Conservation (phyloP, 306 rosid species). For the Crotalaria pallida region DNA sequence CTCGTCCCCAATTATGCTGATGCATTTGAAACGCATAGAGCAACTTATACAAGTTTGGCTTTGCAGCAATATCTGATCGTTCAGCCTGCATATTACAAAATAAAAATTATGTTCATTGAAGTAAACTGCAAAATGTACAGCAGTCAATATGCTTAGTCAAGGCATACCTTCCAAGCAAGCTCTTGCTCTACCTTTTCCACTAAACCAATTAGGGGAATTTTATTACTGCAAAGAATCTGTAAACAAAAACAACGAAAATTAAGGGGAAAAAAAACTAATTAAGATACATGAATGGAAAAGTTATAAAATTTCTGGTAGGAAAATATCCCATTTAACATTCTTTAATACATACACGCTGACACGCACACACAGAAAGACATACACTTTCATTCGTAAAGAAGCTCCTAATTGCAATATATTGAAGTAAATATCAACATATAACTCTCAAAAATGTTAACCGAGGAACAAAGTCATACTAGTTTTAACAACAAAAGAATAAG, state of each 20-base stretch:
- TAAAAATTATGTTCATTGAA: slow-evolving; percentile 18
- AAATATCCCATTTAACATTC: not conserved
- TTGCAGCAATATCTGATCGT: slow-evolving; percentile 76
- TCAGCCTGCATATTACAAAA: slow-evolving; percentile 59
- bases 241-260: not conserved
- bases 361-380: not conserved
- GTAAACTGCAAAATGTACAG: slow-evolving; percentile 18
- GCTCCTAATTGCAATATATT: not conserved
- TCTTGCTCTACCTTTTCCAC: slow-evolving; percentile 95
- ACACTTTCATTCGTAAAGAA: not conserved
- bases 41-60: slow-evolving; percentile 90
- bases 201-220: slow-evolving; percentile 85
- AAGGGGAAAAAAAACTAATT: not conserved
- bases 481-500: not conserved
- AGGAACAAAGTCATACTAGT: slow-evolving; percentile 2
- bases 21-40: slow-evolving; percentile 88
- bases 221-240: slow-evolving; percentile 87
- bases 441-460: not conserved
- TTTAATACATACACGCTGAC: not conserved
- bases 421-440: not conserved
- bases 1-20: slow-evolving; percentile 86
- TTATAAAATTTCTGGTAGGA: slow-evolving; percentile 2
- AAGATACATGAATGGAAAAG: not conserved
- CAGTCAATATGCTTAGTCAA: slow-evolving; percentile 11
- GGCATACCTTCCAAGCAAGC: slow-evolving; percentile 88